phyloP scores from a whole-genome alignment of 169 alveolate genomes.

The Plasmodium knowlesi region DNA sequence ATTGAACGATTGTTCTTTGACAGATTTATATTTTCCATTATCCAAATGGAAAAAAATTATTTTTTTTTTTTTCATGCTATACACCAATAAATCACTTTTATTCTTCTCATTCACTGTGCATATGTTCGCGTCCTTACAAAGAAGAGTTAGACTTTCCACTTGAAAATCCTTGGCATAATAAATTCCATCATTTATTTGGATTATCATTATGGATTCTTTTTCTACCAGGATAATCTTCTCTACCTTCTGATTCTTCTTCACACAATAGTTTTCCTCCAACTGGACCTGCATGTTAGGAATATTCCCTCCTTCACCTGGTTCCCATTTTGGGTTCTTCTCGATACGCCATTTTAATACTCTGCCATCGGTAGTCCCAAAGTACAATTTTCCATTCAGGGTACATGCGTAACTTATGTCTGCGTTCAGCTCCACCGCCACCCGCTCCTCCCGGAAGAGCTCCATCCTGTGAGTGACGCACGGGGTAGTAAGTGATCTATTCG shows the following conservation, averaged over 20 bases:
- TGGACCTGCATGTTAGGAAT: not conserved
- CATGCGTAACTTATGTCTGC: slow-evolving; percentile 24
- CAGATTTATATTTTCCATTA: not conserved
- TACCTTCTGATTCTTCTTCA: slow-evolving; percentile 14
- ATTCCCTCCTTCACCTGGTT: not conserved
- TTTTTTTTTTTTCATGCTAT: slow-evolving; percentile 30
- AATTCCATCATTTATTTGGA: slow-evolving; percentile 16
- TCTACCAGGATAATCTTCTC: slow-evolving; percentile 29
- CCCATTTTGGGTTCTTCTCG: not conserved
- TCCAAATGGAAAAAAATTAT: slow-evolving; percentile 24
- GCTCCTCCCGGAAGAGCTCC: slow-evolving; percentile 40
- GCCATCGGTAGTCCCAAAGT: slow-evolving; percentile 9
- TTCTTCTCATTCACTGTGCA: slow-evolving; percentile 14
- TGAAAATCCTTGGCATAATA: slow-evolving; percentile 15
- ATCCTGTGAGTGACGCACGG: not conserved
- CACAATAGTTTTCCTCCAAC: not conserved
- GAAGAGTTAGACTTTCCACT: not conserved
- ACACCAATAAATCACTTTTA: slow-evolving; percentile 9
- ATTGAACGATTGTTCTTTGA: not conserved
- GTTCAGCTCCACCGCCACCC: not conserved
- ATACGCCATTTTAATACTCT: not conserved
- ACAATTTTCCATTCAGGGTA: not conserved
- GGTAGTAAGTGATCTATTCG: not conserved
- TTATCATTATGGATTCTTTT: not conserved
- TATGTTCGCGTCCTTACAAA: not conserved